Base-by-base conservation (phyloP, 306 rosid genomes). In the Sechiopsis laciniata region DNA sequence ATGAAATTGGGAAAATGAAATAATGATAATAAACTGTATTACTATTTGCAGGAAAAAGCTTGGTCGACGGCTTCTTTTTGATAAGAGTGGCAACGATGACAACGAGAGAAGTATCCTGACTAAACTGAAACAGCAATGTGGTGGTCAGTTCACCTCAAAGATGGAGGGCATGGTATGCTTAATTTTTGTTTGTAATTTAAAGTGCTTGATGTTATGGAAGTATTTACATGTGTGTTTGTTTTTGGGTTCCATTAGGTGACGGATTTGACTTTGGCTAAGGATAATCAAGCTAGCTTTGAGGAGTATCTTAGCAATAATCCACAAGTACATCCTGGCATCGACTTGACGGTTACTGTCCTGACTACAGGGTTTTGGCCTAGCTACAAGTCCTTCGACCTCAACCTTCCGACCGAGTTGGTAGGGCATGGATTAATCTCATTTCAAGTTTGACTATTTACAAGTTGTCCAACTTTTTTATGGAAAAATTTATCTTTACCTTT, bases 341-440 rank as follows among this genome's bases (percentile, higher is more conserved):
- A 84, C 72, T 78, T 84, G 83, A 84, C 85, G 0, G 87, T 81
- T 56, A 84, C 87, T 16, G 87, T 84, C 37, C 64, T 84, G 75
- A 84, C 87, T 42, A 84, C 87, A 10, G 85, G 87, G 64, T 84
- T 81, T 65, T 84, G 87, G 87, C 87, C 87, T 66, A 84, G 85
- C 69, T 84, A 84, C 70, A 84, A 84, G 75, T 81, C 87, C 35
- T 84, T 84, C 9, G 87, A 84, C 61, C 85, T 84, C 70, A 84
- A 81, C 77, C 85, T 84, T 55, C 87, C 85, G 6, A 81, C 83
- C 37, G 87, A 84, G 79, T 74, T 84, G 85, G 87, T 84, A 81
- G 50, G 48, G 71, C 77, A 46, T 8, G 6, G 4, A 19, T 42
- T 42, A 42, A 42, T 37, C 32, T 32, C 63, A 13, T 54, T 53